Evolutionary conservation across 148 eudicot genomes (phyloP), one percentile per base, ranked within the genome.

Genomic region (Cornus suecica): DNA sequence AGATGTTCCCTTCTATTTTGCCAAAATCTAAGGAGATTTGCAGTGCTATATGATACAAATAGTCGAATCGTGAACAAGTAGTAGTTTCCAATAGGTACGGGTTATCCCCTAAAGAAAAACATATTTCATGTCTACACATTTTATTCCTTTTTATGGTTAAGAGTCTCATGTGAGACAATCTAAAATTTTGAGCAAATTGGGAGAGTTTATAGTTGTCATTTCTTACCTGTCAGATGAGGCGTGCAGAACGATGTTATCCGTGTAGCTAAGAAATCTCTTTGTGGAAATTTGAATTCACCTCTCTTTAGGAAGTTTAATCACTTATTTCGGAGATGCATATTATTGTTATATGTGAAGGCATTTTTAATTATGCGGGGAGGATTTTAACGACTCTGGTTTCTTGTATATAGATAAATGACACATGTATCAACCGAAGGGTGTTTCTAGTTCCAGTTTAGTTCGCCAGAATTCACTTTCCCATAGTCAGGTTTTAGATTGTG

Each of bases 401-500:
- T 60, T 28, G 28, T n/a, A 58, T 3, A 24, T 34, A 71, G 85
- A 42, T 74, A 51, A 80, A 76, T 73, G 72, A 72, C 61, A 69
- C 3, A 58, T 76, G 75, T 81, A 71, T 60, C 70, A 76, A 75
- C 69, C 70, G n/a, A 79, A 70, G 37, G 72, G 76, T 11, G 75
- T 54, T 62, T 48, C 75, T 76, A 78, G 78, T 65, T 60, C 76
- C 45, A 73, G 68, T 72, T 69, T 79, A 76, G 74, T 74, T 70
- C 67, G 70, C 63, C 34, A 42, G 61, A 76, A 79, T 56, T 69
- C 71, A 24, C 45, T 66, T 48, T 65, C 56, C 65, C 51, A 34
- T 45, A 68, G 34, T 76, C 84, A 72, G 76, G 61, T 66, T 18
- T 68, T 72, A 65, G 70, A 76, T 64, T 68, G 73, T 74, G 81